These are phyloP conservation scores for Saitozyma sp. DNA, from an alignment of 768 basidiomycete species.

Conservation along the genomic window DNA sequence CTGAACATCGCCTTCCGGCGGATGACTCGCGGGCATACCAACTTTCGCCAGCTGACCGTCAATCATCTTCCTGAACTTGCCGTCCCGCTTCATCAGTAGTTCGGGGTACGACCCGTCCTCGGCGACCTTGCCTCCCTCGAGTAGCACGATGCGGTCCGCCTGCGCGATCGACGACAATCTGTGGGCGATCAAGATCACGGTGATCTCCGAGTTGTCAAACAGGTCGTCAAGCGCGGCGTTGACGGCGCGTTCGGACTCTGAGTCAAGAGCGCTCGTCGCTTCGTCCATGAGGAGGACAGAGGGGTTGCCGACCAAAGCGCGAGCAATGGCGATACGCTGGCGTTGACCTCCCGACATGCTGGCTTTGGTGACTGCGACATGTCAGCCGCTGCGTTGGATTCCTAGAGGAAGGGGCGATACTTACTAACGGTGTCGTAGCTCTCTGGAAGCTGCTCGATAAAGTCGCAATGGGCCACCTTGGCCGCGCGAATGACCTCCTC, in stretches of 20 bases:
- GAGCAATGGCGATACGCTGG: constrained; percentile 78
- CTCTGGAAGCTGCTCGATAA: constrained; percentile 85
- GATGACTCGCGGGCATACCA: constrained; percentile 21
- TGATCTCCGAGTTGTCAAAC: constrained; percentile 71
- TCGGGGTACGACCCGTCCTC: constrained; percentile 44
- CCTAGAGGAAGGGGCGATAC: constrained; percentile 60
- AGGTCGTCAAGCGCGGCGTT: constrained; percentile 90
- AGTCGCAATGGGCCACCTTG: constrained; percentile 88
- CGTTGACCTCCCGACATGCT: constrained; percentile 54
- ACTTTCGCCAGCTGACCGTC: constrained; percentile 46
- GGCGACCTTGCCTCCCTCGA: constrained; percentile 58
- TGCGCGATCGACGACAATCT: constrained; percentile 84
- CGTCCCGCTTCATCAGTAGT: constrained; percentile 32
- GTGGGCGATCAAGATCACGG: constrained; percentile 85
- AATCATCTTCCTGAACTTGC: constrained; percentile 46
- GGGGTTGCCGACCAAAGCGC: constrained; percentile 84
- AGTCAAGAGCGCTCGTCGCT: constrained; percentile 60
- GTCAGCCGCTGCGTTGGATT: constrained; percentile 42
- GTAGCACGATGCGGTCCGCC: constrained; percentile 81
- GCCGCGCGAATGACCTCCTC: constrained; percentile 84
- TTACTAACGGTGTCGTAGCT: constrained; percentile 88
- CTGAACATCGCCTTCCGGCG: constrained; percentile 6
- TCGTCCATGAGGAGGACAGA: constrained; percentile 83
- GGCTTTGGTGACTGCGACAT: constrained; percentile 63
- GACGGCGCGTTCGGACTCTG: constrained; percentile 56